Conservation (phyloP, 805 yeast species). For the Saturnispora sekii region DNA sequence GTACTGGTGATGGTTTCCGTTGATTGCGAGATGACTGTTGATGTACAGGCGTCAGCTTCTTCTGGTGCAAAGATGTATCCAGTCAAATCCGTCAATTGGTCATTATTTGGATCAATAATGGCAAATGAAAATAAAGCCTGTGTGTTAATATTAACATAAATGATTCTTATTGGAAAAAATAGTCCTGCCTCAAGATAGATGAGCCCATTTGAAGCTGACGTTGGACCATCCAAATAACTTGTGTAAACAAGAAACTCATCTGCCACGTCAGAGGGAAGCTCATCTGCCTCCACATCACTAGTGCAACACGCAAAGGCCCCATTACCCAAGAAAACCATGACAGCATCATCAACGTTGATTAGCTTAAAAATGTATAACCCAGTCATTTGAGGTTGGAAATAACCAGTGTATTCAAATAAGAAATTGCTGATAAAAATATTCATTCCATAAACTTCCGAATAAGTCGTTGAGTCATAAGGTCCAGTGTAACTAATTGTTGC, state of each 20-base stretch:
- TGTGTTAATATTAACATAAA: conserved; percentile 1
- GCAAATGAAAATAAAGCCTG: background rate
- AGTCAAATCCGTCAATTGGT: background rate
- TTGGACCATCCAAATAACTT: background rate
- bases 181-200: conserved; percentile 5
- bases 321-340: conserved; percentile 24
- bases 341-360: conserved; percentile 22
- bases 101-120: background rate
- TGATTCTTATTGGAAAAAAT: conserved; percentile 8
- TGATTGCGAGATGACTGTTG: background rate
- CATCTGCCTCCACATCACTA: background rate
- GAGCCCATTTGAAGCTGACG: background rate
- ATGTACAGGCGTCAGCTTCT: no score
- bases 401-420: conserved; percentile 10
- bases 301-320: conserved; percentile 28
- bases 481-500: background rate
- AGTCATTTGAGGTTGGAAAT: conserved; percentile 16
- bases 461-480: no score
- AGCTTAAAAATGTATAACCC: conserved; percentile 22
- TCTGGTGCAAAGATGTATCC: background rate
- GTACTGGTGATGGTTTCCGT: no score
- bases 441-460: no score
- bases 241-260: background rate
- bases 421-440: no score
- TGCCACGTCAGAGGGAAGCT: background rate